Evolutionary conservation across 345 rosid genomes (phyloP), one percentile per base, ranked within the genome.

Genomic region (Angophora floribunda): DNA sequence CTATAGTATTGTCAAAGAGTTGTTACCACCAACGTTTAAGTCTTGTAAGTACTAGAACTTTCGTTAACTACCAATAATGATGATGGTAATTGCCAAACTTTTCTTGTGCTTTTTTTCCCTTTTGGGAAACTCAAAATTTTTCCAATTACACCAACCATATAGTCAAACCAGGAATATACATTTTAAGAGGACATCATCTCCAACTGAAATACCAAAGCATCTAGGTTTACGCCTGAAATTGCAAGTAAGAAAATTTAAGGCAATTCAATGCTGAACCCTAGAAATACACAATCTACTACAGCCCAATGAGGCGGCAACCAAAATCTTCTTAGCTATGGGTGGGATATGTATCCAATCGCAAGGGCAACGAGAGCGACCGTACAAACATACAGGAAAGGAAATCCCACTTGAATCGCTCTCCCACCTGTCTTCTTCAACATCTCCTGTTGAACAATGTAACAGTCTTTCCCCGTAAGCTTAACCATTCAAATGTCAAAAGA

Each of bases 331-430:
- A 21, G 67, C 90, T 91, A 91, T 36, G 87, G 65, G 86, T 86
- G 93, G 89, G 87, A 87, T 22, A 88, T 52, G 90, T 92, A 93
- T 67, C 95, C 94, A 19, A 90, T 6, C 2, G 52, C 91, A 88
- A 94, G 82, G 82, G 94, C 79, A 85, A 92, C 87, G 2, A 93
- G 36, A 32, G 93, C 91, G 8, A 93, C 95, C 90, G 67, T 61
- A 78, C 90, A 93, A 79, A 93, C 93, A 86, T 90, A 94, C 9
- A 93, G 87, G 57, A 93, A 86, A 6, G 96, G 95, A 85, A 92
- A 94, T 51, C 95, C 94, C 50, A 86, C 91, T 67, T 89, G 92
- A 61, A 88, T 50, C 88, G 80, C 93, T 90, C 87, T 89, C 7
- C 19, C 49, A 2, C 11, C 84, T 19, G 82, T 90, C 88, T 91